Base-by-base conservation (phyloP, 257 asterid species). In the Gentiana dahurica region DNA sequence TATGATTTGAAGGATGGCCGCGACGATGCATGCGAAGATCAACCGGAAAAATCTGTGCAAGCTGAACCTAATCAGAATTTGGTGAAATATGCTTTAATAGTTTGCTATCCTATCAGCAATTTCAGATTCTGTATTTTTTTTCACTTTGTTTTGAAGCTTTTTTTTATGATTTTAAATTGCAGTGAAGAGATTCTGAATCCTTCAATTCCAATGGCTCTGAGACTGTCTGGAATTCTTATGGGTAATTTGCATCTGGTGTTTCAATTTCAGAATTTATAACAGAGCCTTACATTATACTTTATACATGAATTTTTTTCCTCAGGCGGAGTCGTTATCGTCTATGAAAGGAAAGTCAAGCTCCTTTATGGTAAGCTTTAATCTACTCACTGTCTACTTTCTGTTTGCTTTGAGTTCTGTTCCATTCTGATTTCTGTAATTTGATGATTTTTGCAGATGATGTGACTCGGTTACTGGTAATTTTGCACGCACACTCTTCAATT, bases 301-400 rank as follows among this genome's bases (percentile, higher is more conserved):
- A 12, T 60, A 6, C 24, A 24, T 0, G 24, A 24, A 24, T 24
- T 24, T 24, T 24, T 24, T 11, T 36, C 32, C 12, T 57, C 77
- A 91, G 98, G 98, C 46, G 98, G 98, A 58, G 96, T 91, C 34
- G 96, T 87, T 13, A 91, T 91, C 64, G 96, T 91, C 73, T 91
- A 87, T 49, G 89, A 87, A 72, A 79, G 96, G 45, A 87, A 91
- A 81, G 98, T 91, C 15, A 91, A 85, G 66, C 84, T 91, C 54
- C 92, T 91, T 35, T 79, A 74, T 39, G 96, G 98, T 87, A 76
- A 55, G 32, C 8, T 52, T 53, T 37, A 53, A n/a, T 43, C 53
- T 36, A n/a, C 11, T 6, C 46, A 6, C 46, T 4, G 8, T 41
- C 46, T 41, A 41, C 24, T 41, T 41, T 41, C 46, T 3, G 9